Conservation (phyloP, 352 stramenopile genomes). For the Phytophthora chlamydospora region DNA sequence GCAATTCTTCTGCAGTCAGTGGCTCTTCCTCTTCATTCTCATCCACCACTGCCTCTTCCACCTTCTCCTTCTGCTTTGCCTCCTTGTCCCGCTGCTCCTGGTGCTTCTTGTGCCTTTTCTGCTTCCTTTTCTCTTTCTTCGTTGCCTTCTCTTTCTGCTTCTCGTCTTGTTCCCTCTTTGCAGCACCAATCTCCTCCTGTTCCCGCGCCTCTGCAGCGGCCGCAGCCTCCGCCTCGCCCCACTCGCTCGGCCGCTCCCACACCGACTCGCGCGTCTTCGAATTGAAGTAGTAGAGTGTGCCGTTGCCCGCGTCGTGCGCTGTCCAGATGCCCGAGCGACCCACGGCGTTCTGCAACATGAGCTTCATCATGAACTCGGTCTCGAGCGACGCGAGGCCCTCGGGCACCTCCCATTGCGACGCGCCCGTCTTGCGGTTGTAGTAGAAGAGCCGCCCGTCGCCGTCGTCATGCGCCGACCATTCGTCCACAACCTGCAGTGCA, state of each 20-base stretch:
- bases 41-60: conserved; percentile 6
- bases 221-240: conserved; percentile 39
- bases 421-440: conserved; percentile 53
- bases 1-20: conserved; percentile 43
- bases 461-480: conserved; percentile 81
- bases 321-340: conserved; percentile 73
- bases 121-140: conserved; percentile 32
- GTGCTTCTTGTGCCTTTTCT: conserved; percentile 28
- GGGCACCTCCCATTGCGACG: conserved; percentile 67
- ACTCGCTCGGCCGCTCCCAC: conserved; percentile 76
- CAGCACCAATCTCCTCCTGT: conserved; percentile 9
- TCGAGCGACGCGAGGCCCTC: conserved; percentile 56
- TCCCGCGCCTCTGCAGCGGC: conserved; percentile 22
- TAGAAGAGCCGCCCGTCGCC: conserved; percentile 81
- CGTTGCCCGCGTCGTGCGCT: conserved; percentile 71
- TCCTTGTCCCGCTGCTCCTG: conserved; percentile 23
- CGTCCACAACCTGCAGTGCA: conserved; percentile 58
- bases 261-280: conserved; percentile 64
- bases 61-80: conserved; percentile 11
- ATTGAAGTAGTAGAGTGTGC: conserved; percentile 86
- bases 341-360: conserved; percentile 79
- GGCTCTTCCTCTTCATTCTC: conserved; percentile 30
- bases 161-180: conserved; percentile 1
- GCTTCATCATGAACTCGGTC: conserved; percentile 83
- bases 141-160: conserved; percentile 16